phyloP scores from a whole-genome alignment of 2,329 filamentous ascomycete genomes.

The Tolypocladium ovalisporum region DNA sequence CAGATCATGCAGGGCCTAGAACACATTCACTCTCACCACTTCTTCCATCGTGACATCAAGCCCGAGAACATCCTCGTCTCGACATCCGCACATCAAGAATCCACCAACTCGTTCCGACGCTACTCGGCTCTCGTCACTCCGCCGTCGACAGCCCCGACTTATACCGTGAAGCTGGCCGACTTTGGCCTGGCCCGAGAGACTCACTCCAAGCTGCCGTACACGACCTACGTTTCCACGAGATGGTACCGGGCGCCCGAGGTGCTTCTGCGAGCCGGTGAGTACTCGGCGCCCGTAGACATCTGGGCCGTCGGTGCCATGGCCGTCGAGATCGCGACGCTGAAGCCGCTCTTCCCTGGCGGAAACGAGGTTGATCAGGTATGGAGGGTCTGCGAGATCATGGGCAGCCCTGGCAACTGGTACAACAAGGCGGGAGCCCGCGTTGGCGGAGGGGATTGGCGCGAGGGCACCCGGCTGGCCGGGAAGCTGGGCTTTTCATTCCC shows the following conservation, averaged over 20 bases:
- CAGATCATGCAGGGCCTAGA: slow-evolving; percentile 95
- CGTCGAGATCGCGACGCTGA: slow-evolving; percentile 91
- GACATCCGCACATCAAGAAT: slow-evolving; percentile 74
- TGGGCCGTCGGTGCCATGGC: slow-evolving; percentile 99
- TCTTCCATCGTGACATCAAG: slow-evolving; percentile 99
- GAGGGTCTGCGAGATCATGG: slow-evolving; percentile 99
- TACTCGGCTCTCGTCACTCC: slow-evolving; percentile 92
- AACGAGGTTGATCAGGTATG: slow-evolving; percentile 99
- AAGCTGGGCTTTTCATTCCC: slow-evolving; percentile 98
- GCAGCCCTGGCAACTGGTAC: slow-evolving; percentile 95
- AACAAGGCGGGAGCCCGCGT: slow-evolving; percentile 80
- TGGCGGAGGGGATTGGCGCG: slow-evolving; percentile 94
- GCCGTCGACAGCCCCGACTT: slow-evolving; percentile 83
- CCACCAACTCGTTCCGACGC: slow-evolving; percentile 73
- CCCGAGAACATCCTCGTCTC: slow-evolving; percentile 98
- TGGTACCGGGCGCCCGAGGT: slow-evolving; percentile 98
- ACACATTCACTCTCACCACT: slow-evolving; percentile 93
- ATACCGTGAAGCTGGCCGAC: slow-evolving; percentile 97
- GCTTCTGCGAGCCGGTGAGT: slow-evolving; percentile 83
- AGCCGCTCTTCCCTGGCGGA: slow-evolving; percentile 91
- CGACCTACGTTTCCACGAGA: slow-evolving; percentile 93
- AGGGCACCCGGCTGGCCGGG: slow-evolving; percentile 81
- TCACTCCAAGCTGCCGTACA: slow-evolving; percentile 91
- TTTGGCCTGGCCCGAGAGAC: slow-evolving; percentile 97
- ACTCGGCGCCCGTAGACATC: slow-evolving; percentile 95